Base-by-base conservation (phyloP, 2,329 filamentous ascomycete genomes). In the Alternaria sp. region DNA sequence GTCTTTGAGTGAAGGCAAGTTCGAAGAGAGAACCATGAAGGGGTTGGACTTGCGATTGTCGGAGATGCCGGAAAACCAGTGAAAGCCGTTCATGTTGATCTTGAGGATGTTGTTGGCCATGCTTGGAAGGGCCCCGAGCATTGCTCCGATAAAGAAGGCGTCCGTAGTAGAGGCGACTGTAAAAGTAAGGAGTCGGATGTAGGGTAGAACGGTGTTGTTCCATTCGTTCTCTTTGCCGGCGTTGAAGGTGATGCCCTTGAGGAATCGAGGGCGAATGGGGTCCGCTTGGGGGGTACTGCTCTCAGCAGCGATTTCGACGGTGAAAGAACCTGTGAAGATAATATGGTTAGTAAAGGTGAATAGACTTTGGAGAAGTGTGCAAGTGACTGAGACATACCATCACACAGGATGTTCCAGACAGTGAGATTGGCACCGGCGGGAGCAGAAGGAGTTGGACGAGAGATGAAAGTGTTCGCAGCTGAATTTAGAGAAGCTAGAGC, bases 31-130 rank as follows among this genome's bases (percentile, higher is more conserved):
- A 69, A 92, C 92, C 0, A 92, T 87, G 67, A 92, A 92, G 56
- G 94, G 97, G 72, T 97, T 98, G 73, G 88, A 92, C 1, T 95
- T 96, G 69, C 94, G 97, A 3, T 83, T 0, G 80, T 96, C 14
- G 89, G 96, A 66, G 88, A 94, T 69, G 89, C 90, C 74, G 84
- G 88, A 3, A 79, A 79, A 56, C 72, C 76, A 17, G 78, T 80
- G 29, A 78, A 81, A 56, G 73, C 77, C 51, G 4, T 61, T 29
- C 77, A 84, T 52, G 80, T 81, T 24, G 78, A 83, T n/a, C 72
- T 78, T 56, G 65, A 78, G 75, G 46, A 74, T 54, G 23, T 50
- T 56, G 5, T 29, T 24, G 51, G 36, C 31, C 17, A 71, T 29
- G 1, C 56, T 5, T 0, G 66, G 68, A 2, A 69, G 39, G 0